phyloP scores from a whole-genome alignment of 1,139 yeast species.

The Nakaseomyces kungkrabaensis region DNA sequence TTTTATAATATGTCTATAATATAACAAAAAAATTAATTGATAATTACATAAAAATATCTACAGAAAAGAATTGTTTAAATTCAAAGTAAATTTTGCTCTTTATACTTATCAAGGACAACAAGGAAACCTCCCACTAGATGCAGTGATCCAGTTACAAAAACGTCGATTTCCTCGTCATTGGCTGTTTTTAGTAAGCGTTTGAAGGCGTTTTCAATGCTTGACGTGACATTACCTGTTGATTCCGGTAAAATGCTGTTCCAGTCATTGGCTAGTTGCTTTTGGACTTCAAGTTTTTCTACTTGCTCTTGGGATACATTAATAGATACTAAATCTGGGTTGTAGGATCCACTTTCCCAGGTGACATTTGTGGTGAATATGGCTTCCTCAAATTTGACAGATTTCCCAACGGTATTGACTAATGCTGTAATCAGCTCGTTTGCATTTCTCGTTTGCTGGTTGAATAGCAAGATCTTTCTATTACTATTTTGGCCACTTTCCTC shows the following conservation, averaged over 20 bases:
- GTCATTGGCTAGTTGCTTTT: conserved; percentile 55
- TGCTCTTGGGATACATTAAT: conserved; percentile 69
- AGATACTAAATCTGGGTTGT: conserved; percentile 76
- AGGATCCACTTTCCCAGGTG: conserved; percentile 77
- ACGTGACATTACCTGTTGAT: conserved; percentile 46
- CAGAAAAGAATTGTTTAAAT: background rate
- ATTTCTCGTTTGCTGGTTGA: conserved; percentile 92
- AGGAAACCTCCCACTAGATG: conserved; percentile 91
- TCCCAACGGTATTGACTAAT: conserved; percentile 37
- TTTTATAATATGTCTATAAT: conserved; percentile 22
- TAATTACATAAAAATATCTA: conserved; percentile 1
- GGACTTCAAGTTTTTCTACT: conserved; percentile 74
- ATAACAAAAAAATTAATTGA: background rate
- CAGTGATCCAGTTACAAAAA: conserved; percentile 87
- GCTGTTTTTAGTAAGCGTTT: conserved; percentile 35
- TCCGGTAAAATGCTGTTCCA: conserved; percentile 52
- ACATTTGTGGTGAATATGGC: conserved; percentile 85
- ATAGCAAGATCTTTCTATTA: conserved; percentile 43
- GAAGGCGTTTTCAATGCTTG: conserved; percentile 69
- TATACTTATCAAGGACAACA: conserved; percentile 56
- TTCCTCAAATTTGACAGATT: conserved; percentile 46
- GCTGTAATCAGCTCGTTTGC: conserved; percentile 53
- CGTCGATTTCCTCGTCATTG: conserved; percentile 42
- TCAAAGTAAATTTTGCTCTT: background rate
- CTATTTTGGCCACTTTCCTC: conserved; percentile 25